These are phyloP conservation scores for Coffea humblotiana DNA, from an alignment of 305 asterid species.

Conservation along the genomic window DNA sequence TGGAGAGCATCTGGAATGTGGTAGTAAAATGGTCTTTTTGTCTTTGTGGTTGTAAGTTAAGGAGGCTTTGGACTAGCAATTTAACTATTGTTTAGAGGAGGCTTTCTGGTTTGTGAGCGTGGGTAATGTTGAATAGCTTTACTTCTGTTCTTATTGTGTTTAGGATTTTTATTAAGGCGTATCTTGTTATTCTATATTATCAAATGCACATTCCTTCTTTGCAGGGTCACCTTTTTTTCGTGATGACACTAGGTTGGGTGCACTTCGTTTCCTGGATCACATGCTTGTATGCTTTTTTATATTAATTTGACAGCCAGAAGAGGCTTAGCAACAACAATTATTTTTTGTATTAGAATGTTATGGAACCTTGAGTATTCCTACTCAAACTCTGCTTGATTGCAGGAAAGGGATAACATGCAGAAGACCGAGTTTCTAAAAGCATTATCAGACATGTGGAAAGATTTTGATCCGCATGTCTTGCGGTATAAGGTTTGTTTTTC, in stretches of 20 bases:
- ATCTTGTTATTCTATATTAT: not conserved
- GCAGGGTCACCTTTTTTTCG: slow-evolving; percentile 96
- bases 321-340: not conserved
- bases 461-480: slow-evolving; percentile 91
- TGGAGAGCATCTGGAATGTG: not conserved
- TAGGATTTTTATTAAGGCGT: not conserved
- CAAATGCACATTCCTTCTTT: slow-evolving; percentile 16
- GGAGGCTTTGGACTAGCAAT: not conserved
- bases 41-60: not conserved
- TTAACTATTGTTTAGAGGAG: not conserved
- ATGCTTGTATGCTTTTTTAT: slow-evolving; percentile 69
- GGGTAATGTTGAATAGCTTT: not conserved
- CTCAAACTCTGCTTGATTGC: slow-evolving; percentile 30
- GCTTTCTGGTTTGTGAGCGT: not conserved
- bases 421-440: slow-evolving; percentile 95
- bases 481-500: slow-evolving; percentile 83
- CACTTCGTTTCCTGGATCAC: slow-evolving; percentile 99
- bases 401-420: slow-evolving; percentile 99
- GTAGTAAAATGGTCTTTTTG: not conserved
- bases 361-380: not conserved
- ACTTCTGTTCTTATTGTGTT: not conserved
- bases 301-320: slow-evolving; percentile 20
- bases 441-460: slow-evolving; percentile 99
- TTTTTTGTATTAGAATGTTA: not conserved
- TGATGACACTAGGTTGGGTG: slow-evolving; percentile 95